These are phyloP conservation scores for Raddia guianensis DNA, from an alignment of 176 grass and related monocot genomes.

Conservation along the genomic window DNA sequence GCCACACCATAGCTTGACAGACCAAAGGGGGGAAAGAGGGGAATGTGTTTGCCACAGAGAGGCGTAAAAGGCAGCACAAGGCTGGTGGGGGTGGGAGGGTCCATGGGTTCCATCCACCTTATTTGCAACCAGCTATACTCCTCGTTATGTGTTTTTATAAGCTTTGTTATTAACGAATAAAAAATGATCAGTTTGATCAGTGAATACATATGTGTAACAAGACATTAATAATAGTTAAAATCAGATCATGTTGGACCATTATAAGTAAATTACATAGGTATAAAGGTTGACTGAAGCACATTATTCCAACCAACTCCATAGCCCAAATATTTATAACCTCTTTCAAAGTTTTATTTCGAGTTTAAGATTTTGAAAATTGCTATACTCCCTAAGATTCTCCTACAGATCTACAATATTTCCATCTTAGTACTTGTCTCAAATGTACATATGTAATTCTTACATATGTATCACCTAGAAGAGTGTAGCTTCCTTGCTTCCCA, in stretches of 20 bases:
- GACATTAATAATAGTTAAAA: conserved; percentile 12
- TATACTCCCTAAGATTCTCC: not conserved
- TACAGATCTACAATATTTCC: not conserved
- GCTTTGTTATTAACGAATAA: conserved; percentile 3
- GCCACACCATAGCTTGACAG: not conserved
- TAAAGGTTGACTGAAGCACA: not conserved
- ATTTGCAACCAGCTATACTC: not conserved
- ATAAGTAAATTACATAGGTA: not conserved
- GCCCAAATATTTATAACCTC: not conserved
- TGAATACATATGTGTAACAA: not conserved
- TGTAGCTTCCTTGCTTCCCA: conserved; percentile 4
- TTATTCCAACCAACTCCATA: not conserved
- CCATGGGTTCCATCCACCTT: not conserved
- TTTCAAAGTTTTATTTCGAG: not conserved
- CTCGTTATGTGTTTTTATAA: not conserved
- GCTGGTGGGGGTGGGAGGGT: no score
- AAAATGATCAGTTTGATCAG: not conserved
- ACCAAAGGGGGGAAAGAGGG: not conserved
- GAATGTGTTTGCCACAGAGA: no score
- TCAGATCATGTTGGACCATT: not conserved
- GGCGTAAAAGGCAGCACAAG: no score
- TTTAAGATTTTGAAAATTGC: not conserved
- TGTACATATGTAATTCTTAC: not conserved
- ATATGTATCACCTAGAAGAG: not conserved
- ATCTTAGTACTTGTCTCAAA: conserved; percentile 10